Evolutionary conservation across 2,329 filamentous ascomycete genomes (phyloP).

Genomic region (Fusarium brevicatenulatum): DNA sequence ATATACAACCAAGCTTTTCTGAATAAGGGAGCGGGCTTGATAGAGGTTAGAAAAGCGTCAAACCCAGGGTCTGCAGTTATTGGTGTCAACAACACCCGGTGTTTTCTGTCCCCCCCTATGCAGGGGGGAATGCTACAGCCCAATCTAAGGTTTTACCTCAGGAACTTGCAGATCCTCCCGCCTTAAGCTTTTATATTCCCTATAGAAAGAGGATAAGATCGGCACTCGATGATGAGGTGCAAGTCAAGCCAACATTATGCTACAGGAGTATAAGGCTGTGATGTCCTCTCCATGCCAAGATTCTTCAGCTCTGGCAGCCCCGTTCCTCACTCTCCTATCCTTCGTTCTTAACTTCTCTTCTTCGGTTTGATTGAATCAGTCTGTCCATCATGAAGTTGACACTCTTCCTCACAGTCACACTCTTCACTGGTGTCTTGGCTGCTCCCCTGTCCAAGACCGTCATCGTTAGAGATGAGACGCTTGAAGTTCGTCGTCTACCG

Average conservation of each 20-base stretch:
- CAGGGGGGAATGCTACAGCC: neutral
- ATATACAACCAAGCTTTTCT: neutral
- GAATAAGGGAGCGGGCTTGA: neutral
- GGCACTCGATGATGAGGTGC: neutral
- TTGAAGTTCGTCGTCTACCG: neutral
- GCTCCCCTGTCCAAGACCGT: neutral
- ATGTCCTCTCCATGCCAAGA: neutral
- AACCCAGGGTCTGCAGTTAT: too few species aligned
- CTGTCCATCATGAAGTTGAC: conserved; percentile 19
- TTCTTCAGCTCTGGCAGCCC: neutral
- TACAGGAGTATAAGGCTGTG: conserved; percentile 2
- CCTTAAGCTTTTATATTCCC: neutral
- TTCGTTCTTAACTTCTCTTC: fast-evolving
- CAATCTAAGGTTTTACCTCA: neutral
- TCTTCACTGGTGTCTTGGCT: neutral
- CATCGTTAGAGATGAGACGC: neutral
- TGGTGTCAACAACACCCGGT: too few species aligned
- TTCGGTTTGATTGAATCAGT: too few species aligned
- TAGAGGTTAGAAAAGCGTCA: neutral
- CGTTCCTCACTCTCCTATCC: neutral
- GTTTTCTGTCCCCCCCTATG: neutral
- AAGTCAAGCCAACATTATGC: neutral
- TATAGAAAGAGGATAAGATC: neutral
- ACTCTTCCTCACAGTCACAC: neutral
- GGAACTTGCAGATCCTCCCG: neutral